Evolutionary conservation across 257 asterid species (phyloP), one percentile per base, ranked within the genome.

Genomic region (Nicotiana tabacum): DNA sequence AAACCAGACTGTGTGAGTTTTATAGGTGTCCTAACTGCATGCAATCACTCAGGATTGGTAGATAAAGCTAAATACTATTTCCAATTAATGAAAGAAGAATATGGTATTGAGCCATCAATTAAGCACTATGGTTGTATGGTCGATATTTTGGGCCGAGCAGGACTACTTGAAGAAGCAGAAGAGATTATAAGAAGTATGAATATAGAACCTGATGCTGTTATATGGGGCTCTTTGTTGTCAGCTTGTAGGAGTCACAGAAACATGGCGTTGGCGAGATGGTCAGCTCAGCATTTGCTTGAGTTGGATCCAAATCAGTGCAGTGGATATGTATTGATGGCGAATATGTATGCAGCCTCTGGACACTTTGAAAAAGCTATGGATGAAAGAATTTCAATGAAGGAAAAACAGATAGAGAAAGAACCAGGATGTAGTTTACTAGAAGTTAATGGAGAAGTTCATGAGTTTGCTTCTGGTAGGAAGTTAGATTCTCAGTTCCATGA

Each of bases 131-230:
- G 97, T 74, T 93, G 97, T 65, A 32, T 93, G 84, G 85, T 94
- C 27, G 98, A 94, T 85, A 89, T 85, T 39, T 85, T 94, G 64
- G 95, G 95, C 56, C 88, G 94, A 80, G 89, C 91, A n/a, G 98
- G 97, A 16, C 82, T 55, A 3, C 85, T 93, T 21, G 89, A 90
- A 85, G 97, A 93, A 85, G 97, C 97, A 6, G 89, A 82, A 16
- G 89, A 89, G 83, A 30, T 93, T 5, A 82, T 88, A 48, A 82
- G 46, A 55, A 87, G 84, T 35, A 93, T 91, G 97, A 92, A 93
- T 5, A 81, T 92, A 70, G 9, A 84, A 7, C 94, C 95, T 12
- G 96, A 92, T 83, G 86, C 88, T 58, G 78, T 83, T 15, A 87
- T 90, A 81, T 94, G 94, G 97, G 90, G 95, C 57, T 87, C 95